Evolutionary conservation across 2,329 filamentous ascomycete genomes (phyloP).

Genomic region (Paraphoma chrysanthemicola): DNA sequence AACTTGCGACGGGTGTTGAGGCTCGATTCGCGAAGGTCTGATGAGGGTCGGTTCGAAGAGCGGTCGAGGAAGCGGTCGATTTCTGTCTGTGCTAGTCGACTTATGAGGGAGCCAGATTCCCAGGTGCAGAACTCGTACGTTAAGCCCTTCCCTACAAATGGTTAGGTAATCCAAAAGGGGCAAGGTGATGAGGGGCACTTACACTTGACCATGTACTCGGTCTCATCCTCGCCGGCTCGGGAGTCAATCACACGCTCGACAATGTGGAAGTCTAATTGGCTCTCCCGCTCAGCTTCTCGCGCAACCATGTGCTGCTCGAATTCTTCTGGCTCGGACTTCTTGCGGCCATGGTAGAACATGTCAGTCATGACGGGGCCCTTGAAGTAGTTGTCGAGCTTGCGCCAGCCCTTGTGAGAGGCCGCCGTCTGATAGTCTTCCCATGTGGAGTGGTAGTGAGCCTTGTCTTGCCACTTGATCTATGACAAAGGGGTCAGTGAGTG

Average conservation of each 20-base stretch:
- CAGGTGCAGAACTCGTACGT: slow-evolving; percentile 95
- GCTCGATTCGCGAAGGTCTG: slow-evolving; percentile 79
- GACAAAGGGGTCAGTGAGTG: slow-evolving; percentile 14
- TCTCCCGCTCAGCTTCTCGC: slow-evolving; percentile 87
- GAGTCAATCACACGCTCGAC: slow-evolving; percentile 92
- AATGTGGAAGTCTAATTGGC: slow-evolving; percentile 86
- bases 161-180: slow-evolving; percentile 29
- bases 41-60: slow-evolving; percentile 78
- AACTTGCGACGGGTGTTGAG: slow-evolving; percentile 67
- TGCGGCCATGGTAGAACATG: slow-evolving; percentile 65
- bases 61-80: slow-evolving; percentile 92
- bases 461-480: slow-evolving; percentile 95
- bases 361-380: slow-evolving; percentile 82
- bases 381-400: slow-evolving; percentile 94
- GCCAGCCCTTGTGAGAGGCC: slow-evolving; percentile 78
- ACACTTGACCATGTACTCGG: slow-evolving; percentile 95
- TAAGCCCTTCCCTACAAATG: slow-evolving; percentile 72
- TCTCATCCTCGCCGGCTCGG: slow-evolving; percentile 77
- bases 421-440: slow-evolving; percentile 86
- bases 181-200: slow-evolving; percentile 25
- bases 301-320: slow-evolving; percentile 96
- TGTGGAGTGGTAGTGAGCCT: slow-evolving; percentile 93
- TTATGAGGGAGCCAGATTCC: slow-evolving; percentile 80
- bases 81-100: slow-evolving; percentile 80
- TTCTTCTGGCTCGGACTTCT: slow-evolving; percentile 76